Conservation (phyloP, 2,329 filamentous ascomycete genomes). For the Fusarium mexicanum region DNA sequence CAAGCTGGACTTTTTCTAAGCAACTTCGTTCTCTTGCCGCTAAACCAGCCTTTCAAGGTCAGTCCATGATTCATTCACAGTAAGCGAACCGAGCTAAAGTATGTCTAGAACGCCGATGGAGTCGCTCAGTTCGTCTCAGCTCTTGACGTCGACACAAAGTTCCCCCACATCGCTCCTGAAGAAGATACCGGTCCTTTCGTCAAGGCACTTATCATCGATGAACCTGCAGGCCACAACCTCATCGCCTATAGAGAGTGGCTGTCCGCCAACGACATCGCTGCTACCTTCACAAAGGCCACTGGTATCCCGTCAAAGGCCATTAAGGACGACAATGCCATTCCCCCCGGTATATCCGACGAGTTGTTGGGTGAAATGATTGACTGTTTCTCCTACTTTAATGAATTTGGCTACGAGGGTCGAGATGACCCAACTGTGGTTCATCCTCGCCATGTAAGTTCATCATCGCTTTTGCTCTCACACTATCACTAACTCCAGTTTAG, state of each 20-base stretch:
- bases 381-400: conserved; percentile 19
- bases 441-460: conserved; percentile 12
- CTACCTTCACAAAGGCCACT: conserved; percentile 27
- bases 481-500: neutral
- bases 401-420: conserved; percentile 29
- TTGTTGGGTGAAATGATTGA: conserved; percentile 11
- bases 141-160: conserved; percentile 22
- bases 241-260: conserved; percentile 41
- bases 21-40: conserved; percentile 2
- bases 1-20: conserved; percentile 32
- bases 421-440: conserved; percentile 24
- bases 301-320: conserved; percentile 5
- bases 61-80: too few relatives aligned
- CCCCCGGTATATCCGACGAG: neutral
- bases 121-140: conserved; percentile 29
- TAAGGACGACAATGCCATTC: neutral
- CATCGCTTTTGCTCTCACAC: neutral
- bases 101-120: conserved; percentile 24
- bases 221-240: conserved; percentile 32
- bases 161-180: conserved; percentile 39
- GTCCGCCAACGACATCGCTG: conserved; percentile 22
- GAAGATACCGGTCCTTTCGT: conserved; percentile 40
- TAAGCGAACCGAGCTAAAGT: neutral
- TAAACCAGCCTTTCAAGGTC: conserved; percentile 22
- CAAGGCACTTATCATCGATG: conserved; percentile 31